Percentiles rank a stretch among this genome's conserved stretches.
Conservation (phyloP, 352 stramenopile genomes). For the Phytophthora cryptogea region DNA sequence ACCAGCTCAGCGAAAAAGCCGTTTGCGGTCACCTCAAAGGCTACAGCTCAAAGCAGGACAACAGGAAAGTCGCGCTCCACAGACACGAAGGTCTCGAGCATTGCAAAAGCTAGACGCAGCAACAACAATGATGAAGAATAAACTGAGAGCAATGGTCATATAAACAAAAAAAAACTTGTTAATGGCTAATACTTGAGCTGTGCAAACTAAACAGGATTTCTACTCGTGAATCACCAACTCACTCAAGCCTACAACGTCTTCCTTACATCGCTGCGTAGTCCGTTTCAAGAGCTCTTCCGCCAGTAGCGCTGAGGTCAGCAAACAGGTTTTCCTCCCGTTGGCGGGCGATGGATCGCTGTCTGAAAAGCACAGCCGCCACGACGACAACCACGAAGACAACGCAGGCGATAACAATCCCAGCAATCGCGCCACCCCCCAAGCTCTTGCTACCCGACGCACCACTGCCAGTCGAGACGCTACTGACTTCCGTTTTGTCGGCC, state of each 20-base stretch:
- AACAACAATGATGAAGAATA: constrained; percentile 38
- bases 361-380: constrained; percentile 20
- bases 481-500: not conserved
- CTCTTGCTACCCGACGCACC: not conserved
- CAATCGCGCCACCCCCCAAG: constrained; percentile 18
- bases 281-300: constrained; percentile 21
- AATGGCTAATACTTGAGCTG: no score
- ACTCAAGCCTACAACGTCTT: not conserved
- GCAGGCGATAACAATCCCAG: constrained; percentile 26
- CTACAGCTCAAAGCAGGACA: constrained; percentile 9
- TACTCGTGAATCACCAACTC: not conserved
- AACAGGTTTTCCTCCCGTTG: constrained; percentile 33
- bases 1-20: not conserved
- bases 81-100: not conserved
- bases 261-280: constrained; percentile 31
- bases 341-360: constrained; percentile 22
- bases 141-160: not conserved
- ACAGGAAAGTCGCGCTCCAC: constrained; percentile 7
- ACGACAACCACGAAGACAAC: constrained; percentile 19
- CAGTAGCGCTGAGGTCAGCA: constrained; percentile 23
- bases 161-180: not conserved
- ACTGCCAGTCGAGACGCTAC: not conserved
- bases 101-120: not conserved
- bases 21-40: not conserved
- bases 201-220: no score